Conservation (phyloP, 495 filamentous ascomycete species). For the Hypoxylon perforatum region DNA sequence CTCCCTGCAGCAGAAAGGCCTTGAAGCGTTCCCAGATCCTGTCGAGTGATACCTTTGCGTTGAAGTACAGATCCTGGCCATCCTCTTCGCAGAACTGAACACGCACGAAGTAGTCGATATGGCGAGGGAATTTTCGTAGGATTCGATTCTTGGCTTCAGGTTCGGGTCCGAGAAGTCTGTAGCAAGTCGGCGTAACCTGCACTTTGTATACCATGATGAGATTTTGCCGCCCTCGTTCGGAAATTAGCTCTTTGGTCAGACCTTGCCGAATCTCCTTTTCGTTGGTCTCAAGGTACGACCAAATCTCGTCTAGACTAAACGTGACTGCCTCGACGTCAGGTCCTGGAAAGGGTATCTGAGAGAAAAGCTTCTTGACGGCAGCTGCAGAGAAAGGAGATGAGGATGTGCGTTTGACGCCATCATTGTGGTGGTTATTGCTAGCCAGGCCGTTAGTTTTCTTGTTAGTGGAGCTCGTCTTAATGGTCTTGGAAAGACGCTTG, state of each 20-base stretch:
- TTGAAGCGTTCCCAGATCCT: slow-evolving; percentile 70
- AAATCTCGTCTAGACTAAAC: slow-evolving; percentile 56
- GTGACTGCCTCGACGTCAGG: slow-evolving; percentile 58
- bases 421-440: neutral
- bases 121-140: slow-evolving; percentile 72
- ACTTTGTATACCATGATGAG: slow-evolving; percentile 65
- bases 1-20: slow-evolving; percentile 61
- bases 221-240: slow-evolving; percentile 37
- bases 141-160: slow-evolving; percentile 78
- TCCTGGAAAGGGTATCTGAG: slow-evolving; percentile 60
- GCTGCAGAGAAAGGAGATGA: slow-evolving; percentile 49
- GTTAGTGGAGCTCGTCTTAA: neutral
- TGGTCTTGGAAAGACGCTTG: slow-evolving; percentile 15
- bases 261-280: slow-evolving; percentile 50
- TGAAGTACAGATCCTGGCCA: slow-evolving; percentile 69
- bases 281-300: slow-evolving; percentile 52
- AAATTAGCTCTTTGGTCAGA: slow-evolving; percentile 35
- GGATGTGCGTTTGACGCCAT: neutral
- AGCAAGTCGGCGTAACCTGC: slow-evolving; percentile 74
- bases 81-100: slow-evolving; percentile 81
- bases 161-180: slow-evolving; percentile 76
- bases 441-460: slow-evolving; percentile 4
- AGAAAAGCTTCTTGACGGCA: slow-evolving; percentile 60
- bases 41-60: slow-evolving; percentile 63
- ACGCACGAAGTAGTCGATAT: slow-evolving; percentile 74